Evolutionary conservation across 2,329 filamentous ascomycete genomes (phyloP), one percentile per base, ranked within the genome.

Genomic region (Fusarium tanahbumbuense): DNA sequence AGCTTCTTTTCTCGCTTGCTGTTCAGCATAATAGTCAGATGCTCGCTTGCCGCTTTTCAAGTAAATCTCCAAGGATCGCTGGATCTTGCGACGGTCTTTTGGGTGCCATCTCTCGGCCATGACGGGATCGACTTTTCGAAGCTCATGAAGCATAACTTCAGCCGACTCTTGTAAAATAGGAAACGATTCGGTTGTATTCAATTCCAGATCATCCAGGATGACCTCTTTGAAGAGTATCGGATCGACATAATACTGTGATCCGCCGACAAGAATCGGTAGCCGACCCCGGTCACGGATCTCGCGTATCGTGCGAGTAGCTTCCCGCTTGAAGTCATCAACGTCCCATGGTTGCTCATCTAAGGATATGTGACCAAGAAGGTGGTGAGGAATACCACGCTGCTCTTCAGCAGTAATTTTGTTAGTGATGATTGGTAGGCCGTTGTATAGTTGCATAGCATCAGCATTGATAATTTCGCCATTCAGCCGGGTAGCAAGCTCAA

Each of bases 381-480:
- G 95, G 77, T 99, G 96, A 6, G 92, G 91, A 13, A 99, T 85
- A 12, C 91, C 93, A 65, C 91, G 87, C 75, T 90, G 90, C 78
- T 98, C 95, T 22, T 89, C 85, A 1, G 77, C 55, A 0, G 92
- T 88, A 62, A 98, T 92, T 78, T 98, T 97, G 80, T 99, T 99
- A 27, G 96, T 99, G 73, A 98, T 95, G 69, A 98, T 91, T 8
- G 96, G 94, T 45, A 99, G 83, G 5, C 96, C 96, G 56, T 88
- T 87, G 79, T 99, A 99, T 82, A 99, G 90, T 79, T 99, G 96
- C 94, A 99, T 97, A 41, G 96, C 96, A 84, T 99, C 96, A 48
- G 93, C 93, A 78, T 99, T 99, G 82, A 99, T 94, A 55, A 99
- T 88, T 80, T 99, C 96, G 76, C 97, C 96, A 79, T 96, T 91